Conservation (phyloP, 148 eudicot genomes). For the Simmondsia chinensis region DNA sequence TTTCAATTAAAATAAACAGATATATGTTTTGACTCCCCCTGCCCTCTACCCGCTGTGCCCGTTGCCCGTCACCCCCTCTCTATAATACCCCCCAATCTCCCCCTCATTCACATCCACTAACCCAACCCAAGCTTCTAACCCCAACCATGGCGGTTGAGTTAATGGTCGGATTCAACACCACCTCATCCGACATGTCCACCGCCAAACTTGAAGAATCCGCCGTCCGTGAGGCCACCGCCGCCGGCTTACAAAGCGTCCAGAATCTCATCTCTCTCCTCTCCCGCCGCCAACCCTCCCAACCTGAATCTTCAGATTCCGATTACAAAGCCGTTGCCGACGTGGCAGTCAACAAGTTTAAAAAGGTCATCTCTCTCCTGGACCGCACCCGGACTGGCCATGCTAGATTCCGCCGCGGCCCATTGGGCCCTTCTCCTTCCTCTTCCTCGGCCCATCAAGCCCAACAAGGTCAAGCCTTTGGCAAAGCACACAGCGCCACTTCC, state of each 20-base stretch:
- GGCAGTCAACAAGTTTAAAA: conserved; percentile 71
- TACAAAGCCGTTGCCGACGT: conserved; percentile 64
- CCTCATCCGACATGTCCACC: conserved; percentile 9
- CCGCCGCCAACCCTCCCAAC: not conserved
- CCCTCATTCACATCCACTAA: no score
- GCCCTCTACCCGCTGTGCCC: no score
- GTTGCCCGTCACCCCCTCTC: no score
- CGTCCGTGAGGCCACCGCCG: conserved; percentile 65
- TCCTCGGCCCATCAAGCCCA: conserved; percentile 6
- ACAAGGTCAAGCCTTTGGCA: no score
- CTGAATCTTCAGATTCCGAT: conserved; percentile 22
- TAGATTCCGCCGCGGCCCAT: conserved; percentile 77
- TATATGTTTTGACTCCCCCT: no score
- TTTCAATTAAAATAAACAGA: no score
- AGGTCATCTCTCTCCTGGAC: conserved; percentile 73
- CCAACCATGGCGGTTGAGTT: conserved; percentile 61
- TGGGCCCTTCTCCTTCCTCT: conserved; percentile 4
- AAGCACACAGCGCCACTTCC: conserved; percentile 5
- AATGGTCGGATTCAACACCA: conserved; percentile 33
- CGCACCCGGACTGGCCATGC: conserved; percentile 81
- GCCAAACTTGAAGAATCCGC: conserved; percentile 48
- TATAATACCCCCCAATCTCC: no score
- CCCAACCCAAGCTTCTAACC: not conserved
- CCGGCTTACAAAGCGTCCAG: conserved; percentile 81
- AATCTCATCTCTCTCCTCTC: conserved; percentile 61